Percentiles rank a stretch among this genome's conserved stretches.
Conservation (phyloP, 2,329 filamentous ascomycete species). For the Triangularia verruculosa region DNA sequence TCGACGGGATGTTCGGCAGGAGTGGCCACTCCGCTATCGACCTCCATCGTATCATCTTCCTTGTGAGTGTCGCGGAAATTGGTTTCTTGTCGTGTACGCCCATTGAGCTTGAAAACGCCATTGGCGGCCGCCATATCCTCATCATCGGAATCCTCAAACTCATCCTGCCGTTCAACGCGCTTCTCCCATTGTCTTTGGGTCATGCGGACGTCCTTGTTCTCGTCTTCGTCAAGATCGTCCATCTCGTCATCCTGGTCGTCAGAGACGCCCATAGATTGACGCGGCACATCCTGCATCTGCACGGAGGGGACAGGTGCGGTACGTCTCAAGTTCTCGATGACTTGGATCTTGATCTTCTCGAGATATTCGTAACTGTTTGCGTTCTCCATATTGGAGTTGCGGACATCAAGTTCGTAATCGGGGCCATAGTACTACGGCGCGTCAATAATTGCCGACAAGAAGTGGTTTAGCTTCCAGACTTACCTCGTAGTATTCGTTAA, state of each 20-base stretch:
- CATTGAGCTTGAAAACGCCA: conserved; percentile 59
- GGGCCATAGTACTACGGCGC: conserved; percentile 76
- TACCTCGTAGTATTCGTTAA: conserved; percentile 91
- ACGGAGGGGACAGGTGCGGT: conserved; percentile 85
- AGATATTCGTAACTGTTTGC: conserved; percentile 81
- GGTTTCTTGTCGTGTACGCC: conserved; percentile 47
- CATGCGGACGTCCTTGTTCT: conserved; percentile 78
- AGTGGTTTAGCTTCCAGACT: conserved; percentile 19
- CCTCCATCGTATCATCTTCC: conserved; percentile 26
- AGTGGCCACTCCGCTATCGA: conserved; percentile 27
- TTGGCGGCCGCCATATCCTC: conserved; percentile 75
- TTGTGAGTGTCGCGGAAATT: conserved; percentile 44
- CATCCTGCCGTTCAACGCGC: conserved; percentile 70
- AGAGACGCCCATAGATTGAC: conserved; percentile 60
- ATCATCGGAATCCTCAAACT: conserved; percentile 85
- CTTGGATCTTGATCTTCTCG: conserved; percentile 74
- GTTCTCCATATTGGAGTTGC: conserved; percentile 86
- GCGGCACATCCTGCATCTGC: conserved; percentile 77
- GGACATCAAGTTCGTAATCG: conserved; percentile 87
- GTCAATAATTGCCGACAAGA: conserved; percentile 14
- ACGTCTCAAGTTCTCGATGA: conserved; percentile 83
- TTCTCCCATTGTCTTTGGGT: conserved; percentile 83
- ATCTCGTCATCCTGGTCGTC: conserved; percentile 65
- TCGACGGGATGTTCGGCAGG: conserved; percentile 18
- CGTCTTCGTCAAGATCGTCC: conserved; percentile 74